phyloP scores from a whole-genome alignment of 192 early-diverging fungal genomes.

The Backusella luteola region DNA sequence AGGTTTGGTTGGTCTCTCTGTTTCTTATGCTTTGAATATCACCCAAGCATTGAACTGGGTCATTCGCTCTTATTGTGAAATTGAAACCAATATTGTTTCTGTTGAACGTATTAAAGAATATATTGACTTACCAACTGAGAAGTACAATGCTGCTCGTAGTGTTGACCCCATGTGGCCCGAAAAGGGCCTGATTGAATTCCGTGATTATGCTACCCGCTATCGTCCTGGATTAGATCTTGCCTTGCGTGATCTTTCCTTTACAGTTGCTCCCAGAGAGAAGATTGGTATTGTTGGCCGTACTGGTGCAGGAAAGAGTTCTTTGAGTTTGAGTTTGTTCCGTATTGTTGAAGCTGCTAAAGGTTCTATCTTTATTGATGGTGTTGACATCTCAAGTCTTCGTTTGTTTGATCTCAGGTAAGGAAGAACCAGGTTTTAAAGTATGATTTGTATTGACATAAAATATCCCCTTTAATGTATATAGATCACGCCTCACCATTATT shows the following conservation, averaged over 20 bases:
- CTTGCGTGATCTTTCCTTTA: constrained; percentile 53
- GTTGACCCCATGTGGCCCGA: constrained; percentile 78
- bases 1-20: constrained; percentile 61
- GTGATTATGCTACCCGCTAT: constrained; percentile 80
- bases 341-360: constrained; percentile 62
- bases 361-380: constrained; percentile 58
- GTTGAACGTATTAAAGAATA: constrained; percentile 87
- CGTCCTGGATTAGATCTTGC: constrained; percentile 79
- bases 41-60: constrained; percentile 89
- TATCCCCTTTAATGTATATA: background rate
- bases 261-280: constrained; percentile 50
- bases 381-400: constrained; percentile 56
- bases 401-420: constrained; percentile 49
- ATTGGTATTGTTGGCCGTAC: constrained; percentile 68
- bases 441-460: background rate
- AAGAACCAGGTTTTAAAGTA: background rate
- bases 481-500: constrained; percentile 69
- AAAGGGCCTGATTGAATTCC: constrained; percentile 75
- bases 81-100: constrained; percentile 71
- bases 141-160: constrained; percentile 65
- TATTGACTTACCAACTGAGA: constrained; percentile 74
- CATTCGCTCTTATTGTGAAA: constrained; percentile 84
- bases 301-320: constrained; percentile 68
- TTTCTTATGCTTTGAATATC: constrained; percentile 69
- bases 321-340: constrained; percentile 66